A percentile compares a stretch with the other conserved stretches of the same genome.
Conservation (phyloP, 345 rosid species). For the Toxicodendron radicans region DNA sequence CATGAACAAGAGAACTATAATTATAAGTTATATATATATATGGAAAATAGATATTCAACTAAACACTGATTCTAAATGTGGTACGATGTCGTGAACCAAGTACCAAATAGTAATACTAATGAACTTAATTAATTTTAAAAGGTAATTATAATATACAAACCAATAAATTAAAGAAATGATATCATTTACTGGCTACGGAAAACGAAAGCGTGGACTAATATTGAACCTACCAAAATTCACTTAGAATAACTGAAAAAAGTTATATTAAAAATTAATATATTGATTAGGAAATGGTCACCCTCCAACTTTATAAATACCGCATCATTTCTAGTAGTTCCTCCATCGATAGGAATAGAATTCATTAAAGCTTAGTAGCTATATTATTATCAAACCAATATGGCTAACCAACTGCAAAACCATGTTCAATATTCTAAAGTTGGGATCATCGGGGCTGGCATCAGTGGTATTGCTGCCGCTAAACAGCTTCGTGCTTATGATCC, state of each 20-base stretch:
- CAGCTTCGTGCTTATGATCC: slow-evolving; percentile 38
- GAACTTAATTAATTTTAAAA: background rate
- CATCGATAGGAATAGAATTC: background rate
- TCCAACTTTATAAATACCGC: slow-evolving; percentile 19
- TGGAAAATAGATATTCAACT: too few relatives aligned
- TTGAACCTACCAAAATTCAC: slow-evolving; percentile 24
- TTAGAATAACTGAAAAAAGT: background rate
- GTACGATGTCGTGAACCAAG: background rate
- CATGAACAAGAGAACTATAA: background rate
- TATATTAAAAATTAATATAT: too few relatives aligned
- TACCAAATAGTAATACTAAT: background rate
- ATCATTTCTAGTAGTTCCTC: background rate
- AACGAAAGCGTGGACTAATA: background rate
- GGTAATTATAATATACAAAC: too few relatives aligned
- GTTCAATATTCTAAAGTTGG: slow-evolving; percentile 36
- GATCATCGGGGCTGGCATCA: slow-evolving; percentile 65
- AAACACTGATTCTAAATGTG: too few relatives aligned
- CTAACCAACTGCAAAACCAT: slow-evolving; percentile 3
- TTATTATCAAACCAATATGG: background rate
- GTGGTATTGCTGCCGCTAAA: slow-evolving; percentile 53
- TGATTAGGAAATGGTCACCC: background rate
- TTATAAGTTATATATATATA: too few relatives aligned
- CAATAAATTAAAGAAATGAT: too few relatives aligned
- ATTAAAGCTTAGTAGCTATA: background rate
- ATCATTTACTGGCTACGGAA: background rate